Evolutionary conservation across 768 basidiomycete genomes (phyloP).

Genomic region (Macrolepiota fuliginosa): DNA sequence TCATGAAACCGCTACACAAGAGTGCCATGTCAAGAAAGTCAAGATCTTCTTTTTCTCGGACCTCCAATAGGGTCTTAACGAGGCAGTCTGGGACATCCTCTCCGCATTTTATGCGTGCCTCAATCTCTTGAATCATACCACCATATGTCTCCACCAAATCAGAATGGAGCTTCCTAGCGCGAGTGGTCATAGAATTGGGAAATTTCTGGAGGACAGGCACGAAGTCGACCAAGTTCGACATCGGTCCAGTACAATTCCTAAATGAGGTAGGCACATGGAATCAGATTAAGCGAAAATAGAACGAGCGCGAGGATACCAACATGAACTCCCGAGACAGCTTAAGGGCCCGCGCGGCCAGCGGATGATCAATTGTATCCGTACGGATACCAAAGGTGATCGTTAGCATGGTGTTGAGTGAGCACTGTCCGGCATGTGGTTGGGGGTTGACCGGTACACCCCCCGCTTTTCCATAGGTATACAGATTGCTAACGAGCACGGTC

Average conservation of each 20-base stretch:
- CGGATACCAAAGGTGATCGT: conserved; percentile 40
- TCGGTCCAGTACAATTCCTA: conserved; percentile 41
- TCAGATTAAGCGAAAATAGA: neutral
- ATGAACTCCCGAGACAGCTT: conserved; percentile 42
- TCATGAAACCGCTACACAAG: conserved; percentile 41
- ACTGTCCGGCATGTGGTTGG: conserved; percentile 35
- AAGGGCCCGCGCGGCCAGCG: conserved; percentile 34
- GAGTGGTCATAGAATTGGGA: conserved; percentile 33
- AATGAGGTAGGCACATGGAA: neutral
- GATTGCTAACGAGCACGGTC: conserved; percentile 32
- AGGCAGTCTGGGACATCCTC: conserved; percentile 41
- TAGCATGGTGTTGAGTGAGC: conserved; percentile 42
- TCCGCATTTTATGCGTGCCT: conserved; percentile 31
- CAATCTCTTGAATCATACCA: conserved; percentile 34
- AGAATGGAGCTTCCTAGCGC: conserved; percentile 37
- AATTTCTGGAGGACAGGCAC: conserved; percentile 39
- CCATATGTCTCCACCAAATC: conserved; percentile 36
- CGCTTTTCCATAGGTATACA: conserved; percentile 30
- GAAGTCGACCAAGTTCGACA: conserved; percentile 45
- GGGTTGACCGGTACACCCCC: conserved; percentile 36
- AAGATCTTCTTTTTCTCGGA: conserved; percentile 31
- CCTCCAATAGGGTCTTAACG: conserved; percentile 33
- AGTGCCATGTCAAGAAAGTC: conserved; percentile 38
- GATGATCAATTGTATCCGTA: conserved; percentile 35
- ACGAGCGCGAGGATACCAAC: conserved; percentile 23